A percentile compares a stretch with the other conserved stretches of the same genome.
These are phyloP conservation scores for Metschnikowia matae DNA, from an alignment of 805 yeast genomes.

Conservation along the genomic window DNA sequence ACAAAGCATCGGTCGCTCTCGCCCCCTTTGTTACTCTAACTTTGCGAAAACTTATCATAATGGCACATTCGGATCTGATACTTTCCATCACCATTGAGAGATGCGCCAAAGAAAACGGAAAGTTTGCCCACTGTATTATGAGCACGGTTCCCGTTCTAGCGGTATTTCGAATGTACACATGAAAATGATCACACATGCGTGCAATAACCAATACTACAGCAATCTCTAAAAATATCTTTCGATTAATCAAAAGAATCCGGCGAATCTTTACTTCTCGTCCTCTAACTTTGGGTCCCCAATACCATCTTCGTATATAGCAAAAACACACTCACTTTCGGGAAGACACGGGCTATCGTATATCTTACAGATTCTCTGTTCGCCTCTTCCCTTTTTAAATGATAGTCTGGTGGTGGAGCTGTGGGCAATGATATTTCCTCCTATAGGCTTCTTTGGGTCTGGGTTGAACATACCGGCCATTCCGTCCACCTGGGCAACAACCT, in stretches of 20 bases:
- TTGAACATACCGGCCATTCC: constrained; percentile 78
- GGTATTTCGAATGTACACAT: not conserved
- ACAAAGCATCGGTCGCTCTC: too few species aligned
- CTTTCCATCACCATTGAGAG: not conserved
- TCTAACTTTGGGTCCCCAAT: constrained; percentile 92
- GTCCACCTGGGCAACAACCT: constrained; percentile 97
- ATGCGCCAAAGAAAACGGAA: not conserved
- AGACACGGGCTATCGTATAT: constrained; percentile 95
- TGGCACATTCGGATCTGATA: not conserved
- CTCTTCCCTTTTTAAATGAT: constrained; percentile 85
- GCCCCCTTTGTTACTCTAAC: too few species aligned
- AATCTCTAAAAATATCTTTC: not conserved
- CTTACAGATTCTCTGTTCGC: constrained; percentile 88
- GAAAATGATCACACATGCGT: not conserved
- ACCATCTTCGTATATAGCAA: constrained; percentile 96
- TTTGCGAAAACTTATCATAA: not conserved
- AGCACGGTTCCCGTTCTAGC: not conserved
- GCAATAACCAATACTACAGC: not conserved
- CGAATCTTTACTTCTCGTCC: constrained; percentile 34
- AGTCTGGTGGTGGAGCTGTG: constrained; percentile 94
- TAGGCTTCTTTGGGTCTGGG: constrained; percentile 97
- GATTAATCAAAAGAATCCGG: not conserved
- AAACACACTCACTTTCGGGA: constrained; percentile 92
- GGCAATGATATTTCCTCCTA: constrained; percentile 97
- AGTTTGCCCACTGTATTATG: not conserved